Evolutionary conservation across 345 rosid genomes (phyloP), one percentile per base, ranked within the genome.

Genomic region (Aurinia saxatilis): DNA sequence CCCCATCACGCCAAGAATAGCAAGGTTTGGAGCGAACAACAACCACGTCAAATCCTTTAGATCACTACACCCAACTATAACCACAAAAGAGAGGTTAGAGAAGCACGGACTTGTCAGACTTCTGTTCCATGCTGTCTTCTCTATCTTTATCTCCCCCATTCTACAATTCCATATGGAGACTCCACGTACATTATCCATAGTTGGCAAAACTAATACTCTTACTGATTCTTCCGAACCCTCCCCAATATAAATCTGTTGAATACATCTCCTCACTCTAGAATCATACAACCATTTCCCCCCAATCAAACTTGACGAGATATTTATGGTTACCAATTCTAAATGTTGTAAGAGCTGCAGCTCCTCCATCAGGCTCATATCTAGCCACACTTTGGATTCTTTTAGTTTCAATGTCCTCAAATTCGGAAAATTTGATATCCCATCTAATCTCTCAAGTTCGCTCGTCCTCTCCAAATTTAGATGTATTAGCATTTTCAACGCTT

Each of bases 11-110:
- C 0, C 6, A 2, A 60, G 41, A 46, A 0, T 0, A 5, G 10
- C 5, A 10, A 60, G 44, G 31, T 60, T 60, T 5, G 53, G 65
- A 27, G 65, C 65, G 10, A 10, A 19, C 16, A 60, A 3, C 1
- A 60, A 42, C 65, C 53, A 60, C 42, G 65, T 30, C 39, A 60
- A 44, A 34, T 60, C 42, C 13, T 34, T 45, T 0, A 60, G 8
- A 16, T 19, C 39, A 3, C 30, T 0, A 34, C 34, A 60, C 2
- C 10, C 3, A 3, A 0, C 1, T 60, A 60, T 44, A 0, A 0
- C 2, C 18, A 60, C 44, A 6, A 0, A 0, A 5, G 13, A 34
- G 35, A 61, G 66, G 31, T 9, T 49, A 2, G 17, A 15, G 54
- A 61, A 61, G 23, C 21, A 25, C 35, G 16, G 36, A 41, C 3